Evolutionary conservation across 2,329 filamentous ascomycete species (phyloP).

Genomic region (Fusarium nygamai): DNA sequence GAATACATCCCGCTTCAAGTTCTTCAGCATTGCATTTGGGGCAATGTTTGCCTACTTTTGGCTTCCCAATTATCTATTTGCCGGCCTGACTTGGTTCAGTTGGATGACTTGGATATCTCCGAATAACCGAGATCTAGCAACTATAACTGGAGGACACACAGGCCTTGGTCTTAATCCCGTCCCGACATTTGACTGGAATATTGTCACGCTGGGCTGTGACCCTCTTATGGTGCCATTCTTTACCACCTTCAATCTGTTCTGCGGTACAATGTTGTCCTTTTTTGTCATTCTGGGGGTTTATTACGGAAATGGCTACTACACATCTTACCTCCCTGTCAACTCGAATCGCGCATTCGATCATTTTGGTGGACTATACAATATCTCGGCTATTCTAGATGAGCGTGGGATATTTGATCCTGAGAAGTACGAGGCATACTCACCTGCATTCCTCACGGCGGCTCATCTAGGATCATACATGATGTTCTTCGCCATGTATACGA

Average conservation of each 20-base stretch:
- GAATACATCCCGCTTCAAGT: conserved; percentile 56
- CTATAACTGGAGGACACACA: conserved; percentile 49
- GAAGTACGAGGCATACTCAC: conserved; percentile 54
- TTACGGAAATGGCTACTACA: conserved; percentile 49
- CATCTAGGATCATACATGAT: conserved; percentile 50
- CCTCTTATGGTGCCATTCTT: conserved; percentile 53
- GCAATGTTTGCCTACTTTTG: conserved; percentile 65
- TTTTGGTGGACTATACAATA: conserved; percentile 51
- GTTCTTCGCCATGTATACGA: conserved; percentile 55
- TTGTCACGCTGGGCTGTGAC: conserved; percentile 45
- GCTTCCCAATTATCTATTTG: conserved; percentile 63
- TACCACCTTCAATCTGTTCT: conserved; percentile 48
- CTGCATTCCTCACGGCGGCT: conserved; percentile 53
- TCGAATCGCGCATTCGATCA: conserved; percentile 53
- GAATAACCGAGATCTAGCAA: conserved; percentile 49
- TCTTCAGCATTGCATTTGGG: conserved; percentile 56
- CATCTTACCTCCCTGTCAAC: conserved; percentile 53
- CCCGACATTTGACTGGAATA: conserved; percentile 57
- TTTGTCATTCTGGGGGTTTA: conserved; percentile 46
- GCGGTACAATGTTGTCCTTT: conserved; percentile 44
- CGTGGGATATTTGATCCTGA: conserved; percentile 49
- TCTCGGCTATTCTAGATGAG: conserved; percentile 47
- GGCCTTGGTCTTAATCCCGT: conserved; percentile 55
- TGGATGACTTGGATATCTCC: conserved; percentile 66
- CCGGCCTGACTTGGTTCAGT: conserved; percentile 57